Evolutionary conservation across 108 stramenopile genomes (phyloP).

Genomic region (Cyclotella baltica): DNA sequence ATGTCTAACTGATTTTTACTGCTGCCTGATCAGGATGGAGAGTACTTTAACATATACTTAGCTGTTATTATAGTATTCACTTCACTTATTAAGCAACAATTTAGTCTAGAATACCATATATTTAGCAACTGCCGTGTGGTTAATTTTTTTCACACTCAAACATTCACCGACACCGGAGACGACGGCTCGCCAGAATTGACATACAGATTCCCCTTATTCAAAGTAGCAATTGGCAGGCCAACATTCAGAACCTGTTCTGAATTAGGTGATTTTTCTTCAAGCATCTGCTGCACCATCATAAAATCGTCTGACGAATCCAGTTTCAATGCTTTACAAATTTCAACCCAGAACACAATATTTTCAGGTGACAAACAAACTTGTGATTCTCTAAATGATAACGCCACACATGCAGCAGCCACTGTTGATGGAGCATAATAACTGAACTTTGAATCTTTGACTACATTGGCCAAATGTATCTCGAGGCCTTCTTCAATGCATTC

Average conservation of each 20-base stretch:
- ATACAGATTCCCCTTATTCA: too few species aligned
- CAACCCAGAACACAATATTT: slow-evolving; percentile 8
- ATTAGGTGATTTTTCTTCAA: not conserved
- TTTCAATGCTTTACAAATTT: slow-evolving; percentile 7
- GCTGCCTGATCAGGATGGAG: too few species aligned
- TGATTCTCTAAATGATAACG: slow-evolving; percentile 11
- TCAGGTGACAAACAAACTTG: slow-evolving; percentile 2
- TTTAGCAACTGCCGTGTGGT: too few species aligned
- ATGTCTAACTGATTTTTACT: too few species aligned
- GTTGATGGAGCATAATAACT: slow-evolving; percentile 12
- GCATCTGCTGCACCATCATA: slow-evolving; percentile 4
- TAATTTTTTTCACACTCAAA: too few species aligned
- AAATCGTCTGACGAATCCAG: slow-evolving; percentile 21
- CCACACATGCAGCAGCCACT: slow-evolving; percentile 22
- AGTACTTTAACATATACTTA: too few species aligned
- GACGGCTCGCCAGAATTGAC: too few species aligned
- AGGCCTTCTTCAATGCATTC: not conserved
- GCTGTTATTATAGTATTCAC: too few species aligned
- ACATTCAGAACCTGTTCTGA: not conserved
- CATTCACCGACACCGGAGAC: slow-evolving; percentile 3
- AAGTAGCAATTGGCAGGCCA: too few species aligned
- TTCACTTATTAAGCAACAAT: too few species aligned
- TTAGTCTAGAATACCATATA: too few species aligned
- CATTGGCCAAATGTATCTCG: slow-evolving; percentile 25
- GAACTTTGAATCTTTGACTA: slow-evolving; percentile 16